These are phyloP conservation scores for Dioscorea cayenensis DNA, from an alignment of 116 monocot species.

Conservation along the genomic window DNA sequence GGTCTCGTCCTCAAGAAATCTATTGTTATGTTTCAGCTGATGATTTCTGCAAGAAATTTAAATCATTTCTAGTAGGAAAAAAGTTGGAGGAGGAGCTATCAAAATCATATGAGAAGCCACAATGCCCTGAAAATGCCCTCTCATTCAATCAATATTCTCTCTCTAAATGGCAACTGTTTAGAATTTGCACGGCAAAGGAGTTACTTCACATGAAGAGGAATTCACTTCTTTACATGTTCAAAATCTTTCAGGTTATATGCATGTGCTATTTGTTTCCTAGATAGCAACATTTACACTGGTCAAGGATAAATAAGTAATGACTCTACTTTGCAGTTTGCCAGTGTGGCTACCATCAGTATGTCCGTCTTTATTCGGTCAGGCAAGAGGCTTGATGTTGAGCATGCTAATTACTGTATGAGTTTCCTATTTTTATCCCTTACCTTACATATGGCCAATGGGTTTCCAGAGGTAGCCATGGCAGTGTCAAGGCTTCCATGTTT, in stretches of 20 bases:
- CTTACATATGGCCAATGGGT: slow-evolving; percentile 51
- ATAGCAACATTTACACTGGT: neutral
- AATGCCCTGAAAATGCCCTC: slow-evolving; percentile 30
- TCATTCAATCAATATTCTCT: slow-evolving; percentile 43
- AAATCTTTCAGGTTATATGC: slow-evolving; percentile 41
- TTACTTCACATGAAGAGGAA: slow-evolving; percentile 69
- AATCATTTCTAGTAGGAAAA: slow-evolving; percentile 20
- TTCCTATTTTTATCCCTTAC: slow-evolving; percentile 52
- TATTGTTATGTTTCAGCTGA: slow-evolving; percentile 42
- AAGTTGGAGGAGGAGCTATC: slow-evolving; percentile 23
- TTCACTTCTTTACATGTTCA: slow-evolving; percentile 57
- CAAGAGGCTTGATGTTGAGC: slow-evolving; percentile 41
- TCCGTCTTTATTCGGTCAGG: slow-evolving; percentile 48
- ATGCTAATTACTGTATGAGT: slow-evolving; percentile 60
- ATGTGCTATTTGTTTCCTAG: neutral
- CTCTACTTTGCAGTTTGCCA: slow-evolving; percentile 24
- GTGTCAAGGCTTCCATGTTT: slow-evolving; percentile 56
- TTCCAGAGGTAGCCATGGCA: slow-evolving; percentile 53
- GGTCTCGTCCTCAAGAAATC: slow-evolving; percentile 16
- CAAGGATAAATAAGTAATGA: neutral
- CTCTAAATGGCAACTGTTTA: slow-evolving; percentile 58
- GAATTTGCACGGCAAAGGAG: slow-evolving; percentile 58
- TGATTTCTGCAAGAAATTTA: slow-evolving; percentile 41
- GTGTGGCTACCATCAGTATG: slow-evolving; percentile 32
- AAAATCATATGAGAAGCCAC: slow-evolving; percentile 37